These are phyloP conservation scores for Saturnispora halmiae DNA, from an alignment of 805 yeast species.

Conservation along the genomic window DNA sequence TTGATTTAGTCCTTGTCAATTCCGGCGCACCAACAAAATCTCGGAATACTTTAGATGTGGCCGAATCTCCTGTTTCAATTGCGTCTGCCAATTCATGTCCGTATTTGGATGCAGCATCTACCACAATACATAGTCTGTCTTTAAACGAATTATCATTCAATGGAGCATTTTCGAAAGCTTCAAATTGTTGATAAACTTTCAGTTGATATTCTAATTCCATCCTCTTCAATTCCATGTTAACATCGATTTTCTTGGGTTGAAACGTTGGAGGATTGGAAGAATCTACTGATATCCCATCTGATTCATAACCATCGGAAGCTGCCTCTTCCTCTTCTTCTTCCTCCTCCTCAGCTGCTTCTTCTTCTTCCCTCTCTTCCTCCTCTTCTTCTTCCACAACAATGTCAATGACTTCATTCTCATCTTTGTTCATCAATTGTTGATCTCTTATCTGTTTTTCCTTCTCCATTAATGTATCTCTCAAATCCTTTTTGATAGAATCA, in stretches of 20 bases:
- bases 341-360: too few species aligned
- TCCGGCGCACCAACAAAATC: constrained; percentile 35
- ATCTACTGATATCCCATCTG: constrained; percentile 17
- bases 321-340: too few species aligned
- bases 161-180: constrained; percentile 18
- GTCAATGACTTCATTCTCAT: too few species aligned
- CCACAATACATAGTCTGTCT: constrained; percentile 23
- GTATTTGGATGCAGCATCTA: constrained; percentile 27
- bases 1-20: constrained; percentile 21
- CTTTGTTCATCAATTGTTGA: constrained; percentile 11
- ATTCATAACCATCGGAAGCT: constrained; percentile 8
- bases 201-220: constrained; percentile 22
- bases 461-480: constrained; percentile 8
- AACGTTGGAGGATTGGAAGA: constrained; percentile 15
- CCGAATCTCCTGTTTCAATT: constrained; percentile 28
- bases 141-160: constrained; percentile 25
- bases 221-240: constrained; percentile 18
- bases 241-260: constrained; percentile 1
- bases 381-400: constrained; percentile 5
- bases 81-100: constrained; percentile 31
- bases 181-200: constrained; percentile 21
- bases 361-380: constrained; percentile 11
- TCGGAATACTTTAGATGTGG: constrained; percentile 33
- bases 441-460: constrained; percentile 7
- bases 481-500: constrained; percentile 9